A percentile compares a stretch with the other conserved stretches of the same genome.
Conservation (phyloP, 1,139 yeast genomes). For the Ogataea hybrid region DNA sequence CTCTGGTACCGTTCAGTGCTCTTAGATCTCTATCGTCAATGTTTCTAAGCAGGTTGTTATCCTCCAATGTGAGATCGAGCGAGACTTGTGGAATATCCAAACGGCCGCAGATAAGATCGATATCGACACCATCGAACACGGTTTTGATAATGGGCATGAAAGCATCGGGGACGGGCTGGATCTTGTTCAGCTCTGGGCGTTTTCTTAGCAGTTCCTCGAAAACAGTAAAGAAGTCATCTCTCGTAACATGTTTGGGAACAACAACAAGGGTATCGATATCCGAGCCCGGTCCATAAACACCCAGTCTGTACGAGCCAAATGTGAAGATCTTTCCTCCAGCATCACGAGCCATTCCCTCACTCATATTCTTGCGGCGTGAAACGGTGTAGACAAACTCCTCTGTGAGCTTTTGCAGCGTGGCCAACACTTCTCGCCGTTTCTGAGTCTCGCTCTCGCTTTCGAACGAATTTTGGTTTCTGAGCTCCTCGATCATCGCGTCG, state of each 20-base stretch:
- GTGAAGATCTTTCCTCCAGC: slow-evolving; percentile 98
- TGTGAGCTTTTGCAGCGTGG: slow-evolving; percentile 65
- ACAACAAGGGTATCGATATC: slow-evolving; percentile 96
- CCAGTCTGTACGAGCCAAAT: slow-evolving; percentile 89
- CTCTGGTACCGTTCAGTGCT: slow-evolving; percentile 93
- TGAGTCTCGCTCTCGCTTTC: slow-evolving; percentile 81
- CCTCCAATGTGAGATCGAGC: slow-evolving; percentile 65
- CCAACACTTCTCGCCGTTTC: slow-evolving; percentile 73
- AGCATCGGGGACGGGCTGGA: slow-evolving; percentile 93
- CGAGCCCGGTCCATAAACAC: slow-evolving; percentile 97
- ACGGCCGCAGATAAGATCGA: slow-evolving; percentile 84
- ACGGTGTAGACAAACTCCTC: slow-evolving; percentile 82
- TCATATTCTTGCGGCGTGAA: slow-evolving; percentile 80
- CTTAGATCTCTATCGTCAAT: slow-evolving; percentile 88
- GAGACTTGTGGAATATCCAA: slow-evolving; percentile 85
- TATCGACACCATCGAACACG: slow-evolving; percentile 83
- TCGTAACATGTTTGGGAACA: slow-evolving; percentile 91
- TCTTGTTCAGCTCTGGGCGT: slow-evolving; percentile 82
- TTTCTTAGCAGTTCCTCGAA: slow-evolving; percentile 65
- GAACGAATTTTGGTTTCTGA: slow-evolving; percentile 83
- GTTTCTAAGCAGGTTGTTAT: slow-evolving; percentile 79
- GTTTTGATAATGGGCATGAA: slow-evolving; percentile 93
- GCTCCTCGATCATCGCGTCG: slow-evolving; percentile 71
- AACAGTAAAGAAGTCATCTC: slow-evolving; percentile 84
- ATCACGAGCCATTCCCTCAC: slow-evolving; percentile 95